Evolutionary conservation across 306 rosid species (phyloP).

Genomic region (Gastrolobium bilobum): DNA sequence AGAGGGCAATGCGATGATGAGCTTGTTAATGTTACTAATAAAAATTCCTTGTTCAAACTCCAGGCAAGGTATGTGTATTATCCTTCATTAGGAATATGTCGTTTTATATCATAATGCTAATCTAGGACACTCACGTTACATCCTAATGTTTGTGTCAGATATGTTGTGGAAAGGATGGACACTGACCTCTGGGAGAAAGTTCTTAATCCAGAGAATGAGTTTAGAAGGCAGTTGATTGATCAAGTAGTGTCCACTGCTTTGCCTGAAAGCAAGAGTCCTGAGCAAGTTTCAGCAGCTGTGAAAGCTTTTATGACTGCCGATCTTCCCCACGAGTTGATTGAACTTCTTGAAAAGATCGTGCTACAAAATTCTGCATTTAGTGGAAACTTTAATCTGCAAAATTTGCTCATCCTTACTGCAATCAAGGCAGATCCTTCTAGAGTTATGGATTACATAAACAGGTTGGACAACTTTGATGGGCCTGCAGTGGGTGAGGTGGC

Average conservation of each 20-base stretch:
- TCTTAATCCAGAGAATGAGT: constrained; percentile 89
- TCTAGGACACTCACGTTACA: constrained; percentile 32
- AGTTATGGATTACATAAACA: constrained; percentile 96
- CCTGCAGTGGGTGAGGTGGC: constrained; percentile 99
- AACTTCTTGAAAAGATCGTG: constrained; percentile 97
- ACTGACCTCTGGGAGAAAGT: constrained; percentile 90
- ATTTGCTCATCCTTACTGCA: constrained; percentile 89
- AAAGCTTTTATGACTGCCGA: constrained; percentile 99
- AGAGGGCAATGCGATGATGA: constrained; percentile 98
- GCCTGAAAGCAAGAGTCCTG: constrained; percentile 99
- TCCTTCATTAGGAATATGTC: constrained; percentile 25
- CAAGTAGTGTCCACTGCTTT: constrained; percentile 98
- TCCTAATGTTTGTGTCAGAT: constrained; percentile 61
- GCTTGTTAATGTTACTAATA: constrained; percentile 90
- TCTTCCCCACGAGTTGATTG: constrained; percentile 94
- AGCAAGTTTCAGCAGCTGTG: constrained; percentile 96
- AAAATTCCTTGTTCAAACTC: constrained; percentile 90
- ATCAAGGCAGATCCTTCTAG: constrained; percentile 96
- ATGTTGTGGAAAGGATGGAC: constrained; percentile 99
- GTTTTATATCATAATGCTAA: constrained; percentile 9
- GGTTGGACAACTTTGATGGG: constrained; percentile 94
- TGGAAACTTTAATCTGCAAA: constrained; percentile 93
- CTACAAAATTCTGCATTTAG: constrained; percentile 96
- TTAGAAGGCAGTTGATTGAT: constrained; percentile 89
- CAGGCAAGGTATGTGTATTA: constrained; percentile 81